Evolutionary conservation across 192 early-diverging fungal species (phyloP), one percentile per base, ranked within the genome.

Genomic region (Mortierella antarctica): DNA sequence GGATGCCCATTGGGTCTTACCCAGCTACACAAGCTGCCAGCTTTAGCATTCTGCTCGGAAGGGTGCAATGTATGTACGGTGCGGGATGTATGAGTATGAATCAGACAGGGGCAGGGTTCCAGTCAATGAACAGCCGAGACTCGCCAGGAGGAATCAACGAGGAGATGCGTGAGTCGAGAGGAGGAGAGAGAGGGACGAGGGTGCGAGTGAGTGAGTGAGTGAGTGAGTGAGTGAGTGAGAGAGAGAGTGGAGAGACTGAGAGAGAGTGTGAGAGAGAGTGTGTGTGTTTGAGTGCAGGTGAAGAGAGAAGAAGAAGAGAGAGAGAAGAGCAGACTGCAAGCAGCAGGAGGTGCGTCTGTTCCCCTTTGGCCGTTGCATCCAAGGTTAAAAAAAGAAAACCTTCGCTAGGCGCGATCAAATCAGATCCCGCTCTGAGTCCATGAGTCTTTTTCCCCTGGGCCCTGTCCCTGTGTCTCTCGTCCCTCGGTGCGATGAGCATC

Each of bases 11-110:
- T 21, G n/a, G 46, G 13, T 40, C 56, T 72, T 80, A 80, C 77
- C 77, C 77, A 68, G 65, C 64, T 48, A 72, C 77, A 68, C 77
- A 80, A 41, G 54, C 48, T 20, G 77, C 77, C 23, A 80, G 70
- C 51, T 70, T 64, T 49, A 80, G 77, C 77, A 80, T 80, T 23
- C 50, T 62, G 12, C 2, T 50, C 21, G 23, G 41, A 2, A 12
- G 2, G 18, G 23, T 9, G 8, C 21, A 31, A 21, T 11, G 63
- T 39, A 55, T 17, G 21, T 45, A 47, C 56, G 40, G 48, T 5
- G 58, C 50, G 41, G 42, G 48, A 58, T 40, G 51, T 23, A 42
- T 56, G 31, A 2, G 31, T 31, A 31, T 31, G 31, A 31, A 31
- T 31, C 31, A 31, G 31, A 3, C 31, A 31, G 31, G 31, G 31